These are phyloP conservation scores for Powellomyces hirtus DNA, from an alignment of 192 early-diverging fungal genomes.

Conservation along the genomic window DNA sequence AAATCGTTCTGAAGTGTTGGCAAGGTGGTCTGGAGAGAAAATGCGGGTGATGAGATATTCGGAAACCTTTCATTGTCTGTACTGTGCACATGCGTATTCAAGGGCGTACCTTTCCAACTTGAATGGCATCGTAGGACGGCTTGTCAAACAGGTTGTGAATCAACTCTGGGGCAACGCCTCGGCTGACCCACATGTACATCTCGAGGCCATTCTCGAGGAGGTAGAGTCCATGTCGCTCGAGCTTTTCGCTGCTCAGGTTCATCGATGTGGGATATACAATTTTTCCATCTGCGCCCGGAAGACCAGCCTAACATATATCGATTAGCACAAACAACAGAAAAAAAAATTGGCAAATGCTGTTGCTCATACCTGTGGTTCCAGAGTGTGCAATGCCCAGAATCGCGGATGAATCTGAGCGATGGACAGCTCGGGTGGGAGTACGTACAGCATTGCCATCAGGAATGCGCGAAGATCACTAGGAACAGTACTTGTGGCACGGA, in stretches of 20 bases:
- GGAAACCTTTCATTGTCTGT: too few species aligned
- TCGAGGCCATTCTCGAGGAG: slow-evolving; percentile 81
- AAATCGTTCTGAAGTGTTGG: slow-evolving; percentile 69
- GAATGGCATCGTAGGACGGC: slow-evolving; percentile 72
- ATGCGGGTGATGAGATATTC: background rate
- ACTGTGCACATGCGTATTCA: too few species aligned
- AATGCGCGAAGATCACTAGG: slow-evolving; percentile 80
- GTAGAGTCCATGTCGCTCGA: slow-evolving; percentile 83
- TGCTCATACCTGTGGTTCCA: slow-evolving; percentile 55
- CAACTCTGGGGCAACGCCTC: slow-evolving; percentile 73
- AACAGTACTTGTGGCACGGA: slow-evolving; percentile 49
- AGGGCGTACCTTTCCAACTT: slow-evolving; percentile 77
- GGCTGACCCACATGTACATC: slow-evolving; percentile 87
- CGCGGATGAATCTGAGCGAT: slow-evolving; percentile 71
- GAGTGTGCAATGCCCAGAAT: slow-evolving; percentile 81
- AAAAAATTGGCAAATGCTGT: background rate
- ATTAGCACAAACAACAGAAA: background rate
- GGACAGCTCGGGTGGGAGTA: slow-evolving; percentile 75
- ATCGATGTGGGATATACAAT: slow-evolving; percentile 74
- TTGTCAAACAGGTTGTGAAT: slow-evolving; percentile 74
- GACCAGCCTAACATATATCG: slow-evolving; percentile 23
- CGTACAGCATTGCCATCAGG: slow-evolving; percentile 74
- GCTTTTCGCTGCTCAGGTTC: slow-evolving; percentile 79
- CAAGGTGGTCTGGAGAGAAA: slow-evolving; percentile 54
- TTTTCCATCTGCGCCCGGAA: slow-evolving; percentile 49